Conservation (phyloP, 192 early-diverging fungal genomes). For the Linnemannia schmuckeri region DNA sequence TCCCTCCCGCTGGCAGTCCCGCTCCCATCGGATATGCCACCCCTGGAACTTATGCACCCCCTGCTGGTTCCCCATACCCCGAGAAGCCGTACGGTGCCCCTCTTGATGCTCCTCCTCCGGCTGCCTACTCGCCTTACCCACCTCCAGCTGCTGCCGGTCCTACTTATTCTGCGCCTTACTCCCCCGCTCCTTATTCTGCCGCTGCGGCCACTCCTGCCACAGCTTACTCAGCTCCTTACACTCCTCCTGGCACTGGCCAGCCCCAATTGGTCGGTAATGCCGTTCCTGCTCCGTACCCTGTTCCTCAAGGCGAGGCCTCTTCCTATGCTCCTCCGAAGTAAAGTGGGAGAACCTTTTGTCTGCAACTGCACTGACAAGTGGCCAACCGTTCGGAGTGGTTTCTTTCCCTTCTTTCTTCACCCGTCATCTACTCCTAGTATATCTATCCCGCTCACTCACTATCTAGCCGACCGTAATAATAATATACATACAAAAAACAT, state of each 20-base stretch:
- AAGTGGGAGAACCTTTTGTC: background rate
- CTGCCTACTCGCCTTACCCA: conserved; percentile 30
- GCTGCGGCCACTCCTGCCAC: background rate
- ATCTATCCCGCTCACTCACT: too few relatives aligned
- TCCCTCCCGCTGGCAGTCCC: conserved; percentile 3
- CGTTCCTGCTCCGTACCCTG: conserved; percentile 37
- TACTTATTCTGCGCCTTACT: background rate
- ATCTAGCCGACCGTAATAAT: too few relatives aligned
- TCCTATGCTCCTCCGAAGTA: conserved; percentile 37
- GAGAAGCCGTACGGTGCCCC: conserved; percentile 24
- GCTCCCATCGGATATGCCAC: background rate
- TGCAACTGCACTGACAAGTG: too few relatives aligned
- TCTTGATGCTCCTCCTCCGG: conserved; percentile 21
- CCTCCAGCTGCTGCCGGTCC: conserved; percentile 4
- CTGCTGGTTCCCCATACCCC: background rate
- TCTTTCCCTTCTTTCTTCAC: too few relatives aligned
- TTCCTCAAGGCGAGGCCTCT: conserved; percentile 46
- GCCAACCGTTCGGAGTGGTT: too few relatives aligned
- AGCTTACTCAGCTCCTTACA: conserved; percentile 10
- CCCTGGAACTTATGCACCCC: conserved; percentile 15
- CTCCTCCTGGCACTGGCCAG: conserved; percentile 13
- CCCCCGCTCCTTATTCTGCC: conserved; percentile 1
- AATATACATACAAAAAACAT: too few relatives aligned
- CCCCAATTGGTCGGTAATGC: background rate
- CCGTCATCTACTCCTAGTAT: too few relatives aligned